Evolutionary conservation across 805 yeast genomes (phyloP), one percentile per base, ranked within the genome.

Genomic region (Saccharomyces eubayanus): DNA sequence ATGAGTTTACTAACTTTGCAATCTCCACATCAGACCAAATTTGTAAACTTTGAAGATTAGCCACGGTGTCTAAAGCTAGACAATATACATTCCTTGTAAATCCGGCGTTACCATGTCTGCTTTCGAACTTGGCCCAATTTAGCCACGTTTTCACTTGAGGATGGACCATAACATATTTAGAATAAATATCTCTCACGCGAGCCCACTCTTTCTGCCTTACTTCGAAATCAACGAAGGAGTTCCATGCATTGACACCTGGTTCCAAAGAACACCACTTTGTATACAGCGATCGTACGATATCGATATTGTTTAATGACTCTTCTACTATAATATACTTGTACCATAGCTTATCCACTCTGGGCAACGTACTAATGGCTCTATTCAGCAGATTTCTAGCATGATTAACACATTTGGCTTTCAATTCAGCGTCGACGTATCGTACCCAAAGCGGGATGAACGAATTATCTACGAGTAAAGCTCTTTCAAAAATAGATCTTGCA

Each of bases 311-410:
- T 28, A 89, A 70, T 0, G 86, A 77, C 68, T 90, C 97, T 68
- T 90, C 97, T 16, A 91, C 78, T 48, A 85, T 83, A 6, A 87
- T 83, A 63, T 89, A 90, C 55, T 83, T 77, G 64, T 80, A 87
- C 97, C 98, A 92, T 21, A 92, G 71, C 66, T 91, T 91, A 61
- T 86, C 91, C 3, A 85, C 83, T 28, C 88, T 74, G 0, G 98
- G 98, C 28, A 91, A 72, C 0, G 81, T 68, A 1, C 82, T 77
- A 0, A 87, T 83, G 0, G 89, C 95, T 46, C 97, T 73, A 51
- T 89, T 90, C 30, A 92, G 72, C 28, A 94, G 62, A 64, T 92
- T 91, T 59, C 96, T 73, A 0, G 97, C 97, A 71, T 91, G 97
- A 62, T 89, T 89, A 52, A 89, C 77, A 60, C 85, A 89, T 57